Conservation (phyloP, 441 rosid genomes). For the Jatropha podagrica region DNA sequence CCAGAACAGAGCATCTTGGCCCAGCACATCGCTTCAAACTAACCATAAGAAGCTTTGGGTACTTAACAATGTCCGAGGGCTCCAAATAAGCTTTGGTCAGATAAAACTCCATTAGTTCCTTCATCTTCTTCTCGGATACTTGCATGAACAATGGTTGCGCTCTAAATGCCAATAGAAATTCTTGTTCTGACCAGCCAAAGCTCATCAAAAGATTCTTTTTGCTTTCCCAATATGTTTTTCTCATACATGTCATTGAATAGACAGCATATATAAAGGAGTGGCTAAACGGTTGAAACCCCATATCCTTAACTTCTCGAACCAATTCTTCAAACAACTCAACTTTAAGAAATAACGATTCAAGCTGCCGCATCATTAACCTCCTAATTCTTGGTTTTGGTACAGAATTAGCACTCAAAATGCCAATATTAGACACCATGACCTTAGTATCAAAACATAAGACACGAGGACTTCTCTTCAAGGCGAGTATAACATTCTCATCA, state of each 20-base stretch:
- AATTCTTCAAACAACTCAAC: not conserved
- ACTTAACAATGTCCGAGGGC: not conserved
- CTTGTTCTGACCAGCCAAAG: constrained; percentile 14
- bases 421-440: not conserved
- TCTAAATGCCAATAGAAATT: constrained; percentile 8
- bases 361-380: not conserved
- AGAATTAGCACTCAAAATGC: not conserved
- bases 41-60: not conserved
- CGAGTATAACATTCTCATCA: not conserved
- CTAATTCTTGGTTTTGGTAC: not conserved
- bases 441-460: not conserved
- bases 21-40: not conserved
- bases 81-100: not conserved
- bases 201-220: constrained; percentile 5
- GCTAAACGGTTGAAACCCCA: not conserved
- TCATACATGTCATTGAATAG: not conserved
- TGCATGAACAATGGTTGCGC: not conserved
- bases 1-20: not conserved
- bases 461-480: not conserved
- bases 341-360: not conserved
- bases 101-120: not conserved
- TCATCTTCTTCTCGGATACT: not conserved
- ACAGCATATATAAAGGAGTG: not conserved
- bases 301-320: not conserved
- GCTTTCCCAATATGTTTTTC: not conserved